Evolutionary conservation across 257 asterid genomes (phyloP).

Genomic region (Mentha longifolia): DNA sequence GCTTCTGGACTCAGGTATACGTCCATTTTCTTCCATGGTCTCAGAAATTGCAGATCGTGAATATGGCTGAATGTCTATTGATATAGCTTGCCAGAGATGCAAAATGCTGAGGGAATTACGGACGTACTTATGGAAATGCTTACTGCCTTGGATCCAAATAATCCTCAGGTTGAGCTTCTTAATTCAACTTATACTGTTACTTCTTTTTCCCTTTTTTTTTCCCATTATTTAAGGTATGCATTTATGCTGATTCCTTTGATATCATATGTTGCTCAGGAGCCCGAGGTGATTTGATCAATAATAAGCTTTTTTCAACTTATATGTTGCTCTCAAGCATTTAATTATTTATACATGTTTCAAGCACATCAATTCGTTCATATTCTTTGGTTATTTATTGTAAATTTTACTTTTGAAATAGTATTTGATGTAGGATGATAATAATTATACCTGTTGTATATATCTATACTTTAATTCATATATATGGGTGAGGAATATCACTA

Average conservation of each 20-base stretch:
- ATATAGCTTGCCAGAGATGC: slow-evolving; percentile 79
- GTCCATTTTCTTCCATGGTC: background rate
- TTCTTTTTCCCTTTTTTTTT: background rate
- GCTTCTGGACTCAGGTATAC: slow-evolving; percentile 90
- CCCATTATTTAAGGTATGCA: background rate
- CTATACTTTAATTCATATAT: background rate
- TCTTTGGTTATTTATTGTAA: background rate
- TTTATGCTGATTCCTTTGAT: background rate
- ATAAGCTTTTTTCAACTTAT: no score
- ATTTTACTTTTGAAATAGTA: background rate
- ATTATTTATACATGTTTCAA: background rate
- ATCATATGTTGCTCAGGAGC: background rate
- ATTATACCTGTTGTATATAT: background rate
- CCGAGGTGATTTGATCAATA: background rate
- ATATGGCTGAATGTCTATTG: slow-evolving; percentile 16
- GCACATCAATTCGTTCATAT: background rate
- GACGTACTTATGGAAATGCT: slow-evolving; percentile 90
- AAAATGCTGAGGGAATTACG: slow-evolving; percentile 80
- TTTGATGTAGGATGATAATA: background rate
- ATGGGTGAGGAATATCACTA: no score
- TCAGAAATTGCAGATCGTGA: slow-evolving; percentile 22
- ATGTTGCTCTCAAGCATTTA: no score
- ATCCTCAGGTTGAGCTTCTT: slow-evolving; percentile 63
- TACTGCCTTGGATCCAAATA: slow-evolving; percentile 75
- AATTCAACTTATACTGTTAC: background rate